Evolutionary conservation across 768 basidiomycete genomes (phyloP).

Genomic region (Lactarius trivialis): DNA sequence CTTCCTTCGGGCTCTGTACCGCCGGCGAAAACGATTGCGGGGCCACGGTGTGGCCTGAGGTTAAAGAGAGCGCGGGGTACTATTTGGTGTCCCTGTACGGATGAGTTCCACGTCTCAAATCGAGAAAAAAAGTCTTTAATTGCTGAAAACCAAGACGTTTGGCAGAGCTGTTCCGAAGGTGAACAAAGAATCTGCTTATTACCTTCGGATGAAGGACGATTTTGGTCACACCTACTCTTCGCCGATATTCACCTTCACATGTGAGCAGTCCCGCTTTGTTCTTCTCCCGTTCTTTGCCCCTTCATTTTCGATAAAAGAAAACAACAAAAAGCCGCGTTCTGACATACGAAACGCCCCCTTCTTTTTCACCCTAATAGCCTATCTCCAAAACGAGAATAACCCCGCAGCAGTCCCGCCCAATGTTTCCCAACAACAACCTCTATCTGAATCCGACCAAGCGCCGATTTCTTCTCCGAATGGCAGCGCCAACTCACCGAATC

Average conservation of each 20-base stretch:
- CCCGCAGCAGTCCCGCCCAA: background rate
- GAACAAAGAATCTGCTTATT: conserved; percentile 24
- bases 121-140: background rate
- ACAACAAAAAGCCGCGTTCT: background rate
- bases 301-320: background rate
- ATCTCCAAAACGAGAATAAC: conserved; percentile 2
- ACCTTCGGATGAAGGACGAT: conserved; percentile 30
- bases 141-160: conserved; percentile 18
- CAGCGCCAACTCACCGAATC: background rate
- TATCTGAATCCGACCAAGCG: conserved; percentile 3
- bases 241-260: conserved; percentile 28
- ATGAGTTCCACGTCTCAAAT: conserved; percentile 4
- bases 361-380: background rate
- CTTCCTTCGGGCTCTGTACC: conserved; percentile 32
- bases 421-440: conserved; percentile 1
- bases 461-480: background rate
- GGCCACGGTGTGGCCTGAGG: conserved; percentile 26
- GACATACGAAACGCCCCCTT: background rate
- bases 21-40: conserved; percentile 24
- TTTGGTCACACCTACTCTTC: conserved; percentile 27
- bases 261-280: conserved; percentile 21
- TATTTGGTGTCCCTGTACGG: conserved; percentile 26
- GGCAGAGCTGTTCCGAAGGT: conserved; percentile 26
- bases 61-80: conserved; percentile 26
- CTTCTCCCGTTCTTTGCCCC: background rate